A percentile compares a stretch with the other conserved stretches of the same genome.
phyloP scores from a whole-genome alignment of 1,139 yeast genomes.

The Protomyces inouyei region DNA sequence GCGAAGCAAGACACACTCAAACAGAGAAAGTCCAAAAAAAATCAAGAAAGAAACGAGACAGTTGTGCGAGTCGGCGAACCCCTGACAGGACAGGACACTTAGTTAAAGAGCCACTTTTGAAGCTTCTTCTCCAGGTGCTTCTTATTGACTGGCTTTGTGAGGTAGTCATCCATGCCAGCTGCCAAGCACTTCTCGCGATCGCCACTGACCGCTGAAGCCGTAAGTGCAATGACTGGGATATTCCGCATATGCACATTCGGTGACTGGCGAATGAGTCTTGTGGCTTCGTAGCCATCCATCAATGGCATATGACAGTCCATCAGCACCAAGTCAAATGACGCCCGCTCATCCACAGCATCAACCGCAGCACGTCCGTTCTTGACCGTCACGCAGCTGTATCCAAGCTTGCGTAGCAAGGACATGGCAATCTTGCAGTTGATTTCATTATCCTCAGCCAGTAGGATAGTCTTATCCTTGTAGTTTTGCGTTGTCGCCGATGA shows the following conservation, averaged over 20 bases:
- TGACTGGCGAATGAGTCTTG: slow-evolving; percentile 38
- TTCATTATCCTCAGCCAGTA: slow-evolving; percentile 53
- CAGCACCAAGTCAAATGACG: slow-evolving; percentile 47
- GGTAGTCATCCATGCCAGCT: slow-evolving; percentile 55
- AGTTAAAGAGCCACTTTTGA: slow-evolving; percentile 29
- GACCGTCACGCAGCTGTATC: slow-evolving; percentile 39
- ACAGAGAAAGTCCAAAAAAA: too few species aligned
- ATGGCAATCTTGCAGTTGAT: slow-evolving; percentile 51
- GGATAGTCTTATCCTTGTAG: slow-evolving; percentile 11
- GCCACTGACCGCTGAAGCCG: slow-evolving; percentile 57
- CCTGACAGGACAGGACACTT: neutral
- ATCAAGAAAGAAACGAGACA: too few species aligned
- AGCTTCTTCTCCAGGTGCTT: slow-evolving; percentile 30
- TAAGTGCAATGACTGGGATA: slow-evolving; percentile 48
- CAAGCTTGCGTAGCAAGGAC: slow-evolving; percentile 51
- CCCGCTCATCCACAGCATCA: slow-evolving; percentile 35
- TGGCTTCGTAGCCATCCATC: slow-evolving; percentile 43
- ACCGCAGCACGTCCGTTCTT: slow-evolving; percentile 20
- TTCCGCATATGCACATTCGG: slow-evolving; percentile 19
- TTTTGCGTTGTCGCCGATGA: slow-evolving; percentile 13
- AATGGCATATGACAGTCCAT: slow-evolving; percentile 58
- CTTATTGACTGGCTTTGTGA: slow-evolving; percentile 47
- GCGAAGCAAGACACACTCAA: too few species aligned
- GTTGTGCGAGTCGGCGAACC: too few species aligned
- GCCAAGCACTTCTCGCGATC: slow-evolving; percentile 49